Base-by-base conservation (phyloP, 1,139 yeast genomes). In the Kodamaea anthophila region DNA sequence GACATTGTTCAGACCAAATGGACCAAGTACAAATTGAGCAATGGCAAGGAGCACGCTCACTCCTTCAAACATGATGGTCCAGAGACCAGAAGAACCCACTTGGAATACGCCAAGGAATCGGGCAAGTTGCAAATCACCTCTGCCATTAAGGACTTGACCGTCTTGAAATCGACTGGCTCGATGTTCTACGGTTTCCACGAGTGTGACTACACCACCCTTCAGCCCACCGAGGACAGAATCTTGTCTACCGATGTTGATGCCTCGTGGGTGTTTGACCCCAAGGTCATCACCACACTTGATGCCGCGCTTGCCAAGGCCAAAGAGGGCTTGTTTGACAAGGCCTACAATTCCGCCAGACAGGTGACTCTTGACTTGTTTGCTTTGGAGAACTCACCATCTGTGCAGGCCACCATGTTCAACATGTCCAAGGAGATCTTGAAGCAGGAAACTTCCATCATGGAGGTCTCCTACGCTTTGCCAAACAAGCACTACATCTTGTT, bases 351-450 rank as follows among this genome's bases (percentile, higher is more conserved):
- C 13, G 93, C 88, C 14, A 72, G 87, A 49, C 65, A 65, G 31
- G 68, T 74, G 43, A 86, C 95, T 3, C 68, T 87, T 46, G 82
- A 77, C 35, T 68, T 72, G 38, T 87, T 87, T 58, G 95, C 96
- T 14, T 57, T 69, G 32, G 96, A 87, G 57, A 77, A 84, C 58
- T 84, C 95, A 7, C 75, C 95, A 12, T 81, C 94, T 11, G 96
- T 87, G 29, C 96, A 87, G 64, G 95, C 94, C 24, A 87, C 96
- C 38, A 86, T 86, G 96, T 87, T 76, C 69, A 84, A 86, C 67
- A 87, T 87, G 91, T 70, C 85, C 23, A 68, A 74, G 38, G 76
- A 75, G 41, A 85, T 87, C 42, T 70, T 87, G 51, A 66, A 62
- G 31, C 52, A 49, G 30, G 79, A 74, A 35, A 66, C 77, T 5